Conservation (phyloP, 1,139 yeast species). For the Saccharomyces hybrid region DNA sequence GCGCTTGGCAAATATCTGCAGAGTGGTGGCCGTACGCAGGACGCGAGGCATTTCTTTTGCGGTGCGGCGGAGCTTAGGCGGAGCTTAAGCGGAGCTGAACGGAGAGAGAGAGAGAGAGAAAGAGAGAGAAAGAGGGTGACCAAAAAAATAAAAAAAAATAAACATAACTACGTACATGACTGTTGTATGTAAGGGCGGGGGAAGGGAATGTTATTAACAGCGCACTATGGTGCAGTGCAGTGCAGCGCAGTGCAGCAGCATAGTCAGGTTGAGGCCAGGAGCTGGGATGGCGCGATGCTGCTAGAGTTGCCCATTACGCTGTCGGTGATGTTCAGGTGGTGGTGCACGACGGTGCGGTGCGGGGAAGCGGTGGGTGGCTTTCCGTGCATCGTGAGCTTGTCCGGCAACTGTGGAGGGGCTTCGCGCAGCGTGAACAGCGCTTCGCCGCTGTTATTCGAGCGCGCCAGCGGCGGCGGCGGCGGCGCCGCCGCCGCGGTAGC, state of each 20-base stretch:
- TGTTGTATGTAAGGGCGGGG: background rate
- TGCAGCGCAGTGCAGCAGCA: background rate
- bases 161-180: background rate
- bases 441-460: background rate
- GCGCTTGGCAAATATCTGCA: background rate
- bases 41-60: too few relatives aligned
- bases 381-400: background rate
- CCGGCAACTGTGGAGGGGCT: background rate
- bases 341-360: conserved; percentile 11
- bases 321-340: conserved; percentile 14
- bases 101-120: background rate
- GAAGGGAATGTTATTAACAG: background rate
- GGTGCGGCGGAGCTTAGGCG: background rate
- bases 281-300: background rate
- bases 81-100: background rate
- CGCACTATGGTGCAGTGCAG: too few relatives aligned
- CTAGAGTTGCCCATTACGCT: conserved; percentile 3
- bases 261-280: background rate
- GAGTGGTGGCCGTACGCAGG: background rate
- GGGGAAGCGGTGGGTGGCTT: background rate
- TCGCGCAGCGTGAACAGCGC: background rate
- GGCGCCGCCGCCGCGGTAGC: background rate
- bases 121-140: too few relatives aligned
- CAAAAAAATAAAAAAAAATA: background rate
- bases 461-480: conserved; percentile 1